Base-by-base conservation (phyloP, 768 basidiomycete species). In the Leccinum broughii region DNA sequence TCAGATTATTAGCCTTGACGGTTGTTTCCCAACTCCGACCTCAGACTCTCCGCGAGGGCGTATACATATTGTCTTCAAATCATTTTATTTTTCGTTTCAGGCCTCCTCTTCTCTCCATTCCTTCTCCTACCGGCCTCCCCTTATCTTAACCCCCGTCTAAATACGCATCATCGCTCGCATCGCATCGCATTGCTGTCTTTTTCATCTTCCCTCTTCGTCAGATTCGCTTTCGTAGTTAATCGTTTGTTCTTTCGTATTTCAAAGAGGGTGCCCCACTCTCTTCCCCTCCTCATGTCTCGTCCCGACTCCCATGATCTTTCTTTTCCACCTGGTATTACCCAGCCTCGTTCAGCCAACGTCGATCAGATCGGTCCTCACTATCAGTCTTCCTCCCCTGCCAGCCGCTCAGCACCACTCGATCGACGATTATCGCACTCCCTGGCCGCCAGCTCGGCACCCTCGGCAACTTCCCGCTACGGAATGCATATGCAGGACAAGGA, bases 251-350 rank as follows among this genome's bases (percentile, higher is more conserved):
- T 63, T 61, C 46, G 50, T 66, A 66, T 68, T 70, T 69, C 62
- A 62, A 65, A 61, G 58, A 55, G 68, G 61, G 67, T 20, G 54
- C 32, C 39, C 50, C 39, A 46, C 62, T 30, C 2, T 51, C 56
- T 56, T 51, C 55, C 53, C 49, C 49, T 22, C 37, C 46, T 48
- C 62, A 83, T 84, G 83, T 80, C 82, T 51, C 79, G 71, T 59
- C 64, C 70, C 61, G 81, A 81, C 55, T 64, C 72, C 51, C 73
- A 77, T 64, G 81, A 82, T 58, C 76, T 73, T 61, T 77, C 78
- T 51, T 71, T 70, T 60, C 63, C 64, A 26, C 70, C 75, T 1
- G 77, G 77, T 49, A 66, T 75, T 41, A 61, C 57, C 20, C 59
- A 58, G 37, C 61, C 67, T 59, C 77, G 72, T 28, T 66, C 68